Conservation (phyloP, 176 grass and related monocot genomes). For the Oryza glaberrima region DNA sequence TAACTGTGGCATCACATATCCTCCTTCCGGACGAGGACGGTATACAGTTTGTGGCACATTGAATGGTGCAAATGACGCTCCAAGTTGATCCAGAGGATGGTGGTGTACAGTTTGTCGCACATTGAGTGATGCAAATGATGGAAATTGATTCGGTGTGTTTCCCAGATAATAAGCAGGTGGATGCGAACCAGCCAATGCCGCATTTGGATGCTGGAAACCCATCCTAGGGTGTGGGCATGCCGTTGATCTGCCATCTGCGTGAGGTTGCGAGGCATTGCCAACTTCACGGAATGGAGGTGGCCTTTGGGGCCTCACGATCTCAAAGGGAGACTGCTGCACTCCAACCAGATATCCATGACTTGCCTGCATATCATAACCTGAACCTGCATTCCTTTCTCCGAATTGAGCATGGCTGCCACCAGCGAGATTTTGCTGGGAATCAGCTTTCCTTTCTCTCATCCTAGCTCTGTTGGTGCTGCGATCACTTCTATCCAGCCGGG, state of each 20-base stretch:
- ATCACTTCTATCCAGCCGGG: not conserved
- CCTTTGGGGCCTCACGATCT: not conserved
- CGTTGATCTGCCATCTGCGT: slow-evolving; percentile 12
- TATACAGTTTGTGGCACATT: not conserved
- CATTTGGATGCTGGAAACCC: slow-evolving; percentile 9
- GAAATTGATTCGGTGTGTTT: not conserved
- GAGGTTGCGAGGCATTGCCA: slow-evolving; percentile 27
- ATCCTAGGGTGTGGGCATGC: slow-evolving; percentile 18
- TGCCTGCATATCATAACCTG: slow-evolving; percentile 13
- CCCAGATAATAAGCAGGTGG: slow-evolving; percentile 13
- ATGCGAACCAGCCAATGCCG: not conserved
- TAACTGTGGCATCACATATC: slow-evolving; percentile 4
- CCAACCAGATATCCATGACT: slow-evolving; percentile 3
- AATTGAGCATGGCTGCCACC: slow-evolving; percentile 15
- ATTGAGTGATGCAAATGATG: not conserved
- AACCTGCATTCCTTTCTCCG: slow-evolving; percentile 26
- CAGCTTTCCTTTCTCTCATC: not conserved
- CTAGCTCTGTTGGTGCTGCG: not conserved
- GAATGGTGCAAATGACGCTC: not conserved
- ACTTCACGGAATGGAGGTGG: slow-evolving; percentile 27
- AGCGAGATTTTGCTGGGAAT: not conserved
- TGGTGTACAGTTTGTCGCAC: not conserved
- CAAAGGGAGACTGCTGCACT: not conserved
- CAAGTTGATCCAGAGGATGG: slow-evolving; percentile 1
- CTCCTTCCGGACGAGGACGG: slow-evolving; percentile 15